A percentile compares a stretch with the other conserved stretches of the same genome.
Conservation (phyloP, 805 yeast species). For the Yarrowia bubula region DNA sequence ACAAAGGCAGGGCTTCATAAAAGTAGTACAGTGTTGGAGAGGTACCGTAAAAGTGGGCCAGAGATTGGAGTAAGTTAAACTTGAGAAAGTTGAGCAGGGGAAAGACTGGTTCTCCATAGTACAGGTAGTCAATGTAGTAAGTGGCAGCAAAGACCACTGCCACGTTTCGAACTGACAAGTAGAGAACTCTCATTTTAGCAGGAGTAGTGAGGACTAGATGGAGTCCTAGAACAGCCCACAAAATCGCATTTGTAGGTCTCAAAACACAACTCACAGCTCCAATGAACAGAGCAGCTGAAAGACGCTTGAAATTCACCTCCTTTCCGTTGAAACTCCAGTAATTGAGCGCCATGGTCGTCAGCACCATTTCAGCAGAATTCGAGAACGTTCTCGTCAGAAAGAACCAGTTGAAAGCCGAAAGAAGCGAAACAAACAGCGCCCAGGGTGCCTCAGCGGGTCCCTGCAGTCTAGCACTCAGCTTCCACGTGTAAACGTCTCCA, state of each 20-base stretch:
- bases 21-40: constrained; percentile 85
- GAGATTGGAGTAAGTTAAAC: constrained; percentile 71
- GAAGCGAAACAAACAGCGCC: constrained; percentile 52
- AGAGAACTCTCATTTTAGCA: constrained; percentile 30
- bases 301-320: constrained; percentile 31
- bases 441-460: constrained; percentile 34
- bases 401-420: constrained; percentile 80
- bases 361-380: constrained; percentile 72
- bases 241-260: constrained; percentile 77
- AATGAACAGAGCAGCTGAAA: constrained; percentile 45
- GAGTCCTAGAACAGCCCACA: constrained; percentile 69
- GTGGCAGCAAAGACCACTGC: constrained; percentile 43
- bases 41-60: constrained; percentile 80
- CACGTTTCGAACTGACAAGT: constrained; percentile 34
- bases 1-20: constrained; percentile 75
- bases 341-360: constrained; percentile 64
- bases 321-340: constrained; percentile 64
- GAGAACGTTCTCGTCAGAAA: constrained; percentile 79
- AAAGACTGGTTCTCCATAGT: constrained; percentile 52
- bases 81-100: constrained; percentile 70
- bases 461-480: constrained; percentile 44
- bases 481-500: constrained; percentile 63
- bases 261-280: constrained; percentile 67
- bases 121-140: constrained; percentile 53
- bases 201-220: constrained; percentile 30